These are phyloP conservation scores for Tuber magnatum DNA, from an alignment of 495 filamentous ascomycete species.

Conservation along the genomic window DNA sequence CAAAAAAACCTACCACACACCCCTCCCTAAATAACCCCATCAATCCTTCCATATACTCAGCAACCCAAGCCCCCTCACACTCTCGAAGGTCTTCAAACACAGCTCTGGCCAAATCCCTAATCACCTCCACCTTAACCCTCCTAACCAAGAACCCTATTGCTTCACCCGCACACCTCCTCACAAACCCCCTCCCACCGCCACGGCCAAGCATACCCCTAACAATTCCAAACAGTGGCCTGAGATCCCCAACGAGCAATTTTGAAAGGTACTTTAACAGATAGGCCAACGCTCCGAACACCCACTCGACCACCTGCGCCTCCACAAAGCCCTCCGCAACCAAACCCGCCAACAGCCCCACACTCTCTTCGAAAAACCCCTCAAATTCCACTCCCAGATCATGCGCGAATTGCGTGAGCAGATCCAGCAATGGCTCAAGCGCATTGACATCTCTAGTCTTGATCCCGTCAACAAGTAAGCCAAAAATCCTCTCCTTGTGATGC, in stretches of 20 bases:
- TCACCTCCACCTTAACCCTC: conserved; percentile 71
- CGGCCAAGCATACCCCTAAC: conserved; percentile 82
- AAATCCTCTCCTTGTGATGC: conserved; percentile 76
- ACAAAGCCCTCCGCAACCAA: conserved; percentile 54
- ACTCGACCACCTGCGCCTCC: conserved; percentile 53
- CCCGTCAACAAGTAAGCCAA: conserved; percentile 66
- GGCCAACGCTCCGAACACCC: conserved; percentile 89
- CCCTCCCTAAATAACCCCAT: conserved; percentile 87
- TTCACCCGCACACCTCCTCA: conserved; percentile 86
- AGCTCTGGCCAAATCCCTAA: conserved; percentile 61
- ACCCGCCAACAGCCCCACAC: conserved; percentile 60
- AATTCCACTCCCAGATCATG: conserved; percentile 84
- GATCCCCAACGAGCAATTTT: conserved; percentile 70
- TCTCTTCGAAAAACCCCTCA: conserved; percentile 71
- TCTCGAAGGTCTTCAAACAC: conserved; percentile 60
- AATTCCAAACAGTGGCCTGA: conserved; percentile 72
- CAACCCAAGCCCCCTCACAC: conserved; percentile 44
- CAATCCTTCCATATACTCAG: conserved; percentile 71
- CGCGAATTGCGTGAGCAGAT: conserved; percentile 78
- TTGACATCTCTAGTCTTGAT: conserved; percentile 68
- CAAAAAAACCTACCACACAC: conserved; percentile 30
- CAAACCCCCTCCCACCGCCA: conserved; percentile 69
- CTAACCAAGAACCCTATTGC: conserved; percentile 87
- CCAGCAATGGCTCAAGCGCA: conserved; percentile 76
- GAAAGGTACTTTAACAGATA: conserved; percentile 97